Conservation (phyloP, 495 filamentous ascomycete species). For the Aspergillus campestris region DNA sequence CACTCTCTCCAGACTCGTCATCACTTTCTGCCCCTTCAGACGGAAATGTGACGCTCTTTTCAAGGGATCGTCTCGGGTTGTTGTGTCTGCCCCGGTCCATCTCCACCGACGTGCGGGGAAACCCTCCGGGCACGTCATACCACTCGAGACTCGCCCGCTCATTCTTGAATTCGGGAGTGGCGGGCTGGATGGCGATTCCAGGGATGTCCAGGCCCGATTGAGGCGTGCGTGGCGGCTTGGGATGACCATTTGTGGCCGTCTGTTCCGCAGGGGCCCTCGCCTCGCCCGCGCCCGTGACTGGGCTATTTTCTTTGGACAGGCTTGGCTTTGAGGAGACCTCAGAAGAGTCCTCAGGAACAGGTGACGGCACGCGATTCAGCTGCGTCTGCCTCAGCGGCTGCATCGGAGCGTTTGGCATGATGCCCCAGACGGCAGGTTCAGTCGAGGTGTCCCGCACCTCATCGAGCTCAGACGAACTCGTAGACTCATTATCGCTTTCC, state of each 20-base stretch:
- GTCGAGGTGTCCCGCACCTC: conserved; percentile 40
- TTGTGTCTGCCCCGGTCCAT: conserved; percentile 5
- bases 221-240: neutral
- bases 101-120: conserved; percentile 23
- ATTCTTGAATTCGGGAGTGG: conserved; percentile 37
- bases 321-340: neutral
- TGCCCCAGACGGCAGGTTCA: conserved; percentile 55
- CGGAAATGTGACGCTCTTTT: conserved; percentile 6
- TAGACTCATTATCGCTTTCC: conserved; percentile 33
- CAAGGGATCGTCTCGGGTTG: neutral
- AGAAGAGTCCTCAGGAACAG: neutral
- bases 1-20: conserved; percentile 52
- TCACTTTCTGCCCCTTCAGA: conserved; percentile 27
- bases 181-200: conserved; percentile 37
- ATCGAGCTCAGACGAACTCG: conserved; percentile 24
- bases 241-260: neutral
- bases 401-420: conserved; percentile 34
- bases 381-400: no score
- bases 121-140: conserved; percentile 30
- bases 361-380: neutral
- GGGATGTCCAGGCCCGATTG: conserved; percentile 24
- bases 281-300: no score
- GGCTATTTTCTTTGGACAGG: neutral
- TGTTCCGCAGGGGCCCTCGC: neutral
- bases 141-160: conserved; percentile 26